Evolutionary conservation across 2,329 filamentous ascomycete species (phyloP).

Genomic region (Lecanicillium sp.): DNA sequence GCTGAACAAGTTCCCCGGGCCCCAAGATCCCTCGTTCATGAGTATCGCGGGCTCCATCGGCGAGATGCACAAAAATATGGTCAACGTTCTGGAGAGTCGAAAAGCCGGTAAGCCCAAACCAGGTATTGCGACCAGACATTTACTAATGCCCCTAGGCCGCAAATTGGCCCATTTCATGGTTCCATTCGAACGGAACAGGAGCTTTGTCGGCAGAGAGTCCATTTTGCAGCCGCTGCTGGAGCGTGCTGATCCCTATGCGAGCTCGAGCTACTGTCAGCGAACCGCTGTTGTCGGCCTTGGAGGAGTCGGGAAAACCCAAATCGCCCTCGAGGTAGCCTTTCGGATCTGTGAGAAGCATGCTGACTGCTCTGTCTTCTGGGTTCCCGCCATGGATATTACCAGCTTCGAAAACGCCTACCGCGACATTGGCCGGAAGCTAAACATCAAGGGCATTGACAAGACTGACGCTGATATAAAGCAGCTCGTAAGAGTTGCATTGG

Average conservation of each 20-base stretch:
- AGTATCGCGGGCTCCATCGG: too few relatives aligned
- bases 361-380: constrained; percentile 33
- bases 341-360: constrained; percentile 15
- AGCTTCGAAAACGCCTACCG: constrained; percentile 27
- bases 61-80: too few relatives aligned
- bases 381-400: constrained; percentile 19
- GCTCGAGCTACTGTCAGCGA: constrained; percentile 15
- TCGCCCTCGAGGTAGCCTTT: constrained; percentile 27
- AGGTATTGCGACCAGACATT: too few relatives aligned
- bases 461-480: constrained; percentile 24
- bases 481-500: constrained; percentile 26
- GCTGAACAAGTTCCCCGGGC: too few relatives aligned
- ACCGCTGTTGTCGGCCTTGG: constrained; percentile 22
- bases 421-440: constrained; percentile 21
- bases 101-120: too few relatives aligned
- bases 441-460: constrained; percentile 21
- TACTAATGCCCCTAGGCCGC: too few relatives aligned
- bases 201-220: constrained; percentile 17
- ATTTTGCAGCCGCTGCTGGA: constrained; percentile 13
- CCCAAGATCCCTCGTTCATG: too few relatives aligned
- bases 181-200: constrained; percentile 17
- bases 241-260: constrained; percentile 2
- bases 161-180: constrained; percentile 9
- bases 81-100: too few relatives aligned
- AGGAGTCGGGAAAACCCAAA: constrained; percentile 30